phyloP scores from a whole-genome alignment of 73 alveolate genomes.

The Stentor roeselii region DNA sequence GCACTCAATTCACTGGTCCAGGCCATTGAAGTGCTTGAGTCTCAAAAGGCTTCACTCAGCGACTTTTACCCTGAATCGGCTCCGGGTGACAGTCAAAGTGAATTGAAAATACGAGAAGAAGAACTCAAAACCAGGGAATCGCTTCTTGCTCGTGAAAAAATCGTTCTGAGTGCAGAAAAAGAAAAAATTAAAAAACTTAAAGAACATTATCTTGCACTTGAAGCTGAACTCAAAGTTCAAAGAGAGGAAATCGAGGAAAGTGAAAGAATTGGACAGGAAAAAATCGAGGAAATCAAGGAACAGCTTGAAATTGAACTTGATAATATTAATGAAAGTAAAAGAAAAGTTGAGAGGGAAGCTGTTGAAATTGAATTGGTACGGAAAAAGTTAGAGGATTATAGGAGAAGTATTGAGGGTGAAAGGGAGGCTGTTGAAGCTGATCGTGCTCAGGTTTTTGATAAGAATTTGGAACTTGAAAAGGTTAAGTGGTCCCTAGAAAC shows the following conservation, averaged over 20 bases:
- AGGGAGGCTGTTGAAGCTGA: background rate
- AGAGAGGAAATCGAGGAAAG: background rate
- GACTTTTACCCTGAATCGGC: too few relatives aligned
- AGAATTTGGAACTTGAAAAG: background rate
- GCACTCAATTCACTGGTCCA: too few relatives aligned
- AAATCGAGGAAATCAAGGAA: background rate
- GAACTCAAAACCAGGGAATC: background rate
- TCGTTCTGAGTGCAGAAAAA: background rate
- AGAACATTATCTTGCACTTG: background rate
- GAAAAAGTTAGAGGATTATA: background rate
- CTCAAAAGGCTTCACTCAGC: too few relatives aligned
- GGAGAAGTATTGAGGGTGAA: background rate
- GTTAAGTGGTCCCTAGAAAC: background rate
- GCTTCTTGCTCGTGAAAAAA: background rate
- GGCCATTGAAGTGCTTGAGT: too few relatives aligned
- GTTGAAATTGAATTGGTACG: background rate
- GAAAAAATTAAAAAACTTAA: background rate
- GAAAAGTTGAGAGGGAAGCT: background rate
- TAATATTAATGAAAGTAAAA: background rate
- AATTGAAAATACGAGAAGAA: too few relatives aligned
- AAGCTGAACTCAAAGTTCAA: background rate
- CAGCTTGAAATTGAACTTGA: background rate
- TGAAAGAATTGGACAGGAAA: background rate
- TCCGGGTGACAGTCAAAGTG: too few relatives aligned
- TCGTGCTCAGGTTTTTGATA: background rate